Conservation (phyloP, 148 eudicot species). For the Cornus suecica region DNA sequence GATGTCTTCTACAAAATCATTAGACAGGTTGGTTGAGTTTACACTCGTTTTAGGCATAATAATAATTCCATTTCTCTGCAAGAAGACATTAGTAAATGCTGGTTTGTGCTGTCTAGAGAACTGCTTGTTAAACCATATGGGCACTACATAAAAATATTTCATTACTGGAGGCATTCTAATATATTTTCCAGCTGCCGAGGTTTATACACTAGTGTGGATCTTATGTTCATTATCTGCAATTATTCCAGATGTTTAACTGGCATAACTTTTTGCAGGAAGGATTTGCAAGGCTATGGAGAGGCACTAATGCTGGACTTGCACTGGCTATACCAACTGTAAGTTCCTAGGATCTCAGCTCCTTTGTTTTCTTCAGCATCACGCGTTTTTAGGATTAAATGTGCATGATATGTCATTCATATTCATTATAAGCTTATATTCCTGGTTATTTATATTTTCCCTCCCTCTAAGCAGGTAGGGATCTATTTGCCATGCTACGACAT, state of each 20-base stretch:
- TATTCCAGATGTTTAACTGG: background rate
- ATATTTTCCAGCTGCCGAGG: background rate
- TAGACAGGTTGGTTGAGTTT: constrained; percentile 63
- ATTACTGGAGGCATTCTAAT: background rate
- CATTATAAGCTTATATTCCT: background rate
- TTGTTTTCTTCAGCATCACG: constrained; percentile 1
- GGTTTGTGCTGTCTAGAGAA: background rate
- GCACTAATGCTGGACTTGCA: constrained; percentile 94
- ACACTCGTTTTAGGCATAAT: background rate
- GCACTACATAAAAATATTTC: background rate
- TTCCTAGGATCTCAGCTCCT: constrained; percentile 6
- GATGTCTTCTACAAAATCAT: constrained; percentile 84
- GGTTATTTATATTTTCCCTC: background rate
- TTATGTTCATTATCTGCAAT: background rate
- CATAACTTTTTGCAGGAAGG: constrained; percentile 67
- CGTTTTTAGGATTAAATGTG: constrained; percentile 3
- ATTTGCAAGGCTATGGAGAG: constrained; percentile 80
- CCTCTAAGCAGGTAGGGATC: constrained; percentile 76
- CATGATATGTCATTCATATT: background rate
- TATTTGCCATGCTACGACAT: constrained; percentile 92
- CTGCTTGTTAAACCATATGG: background rate
- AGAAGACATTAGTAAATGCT: background rate
- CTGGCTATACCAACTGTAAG: constrained; percentile 94
- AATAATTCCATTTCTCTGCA: background rate
- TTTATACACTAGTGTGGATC: too few relatives aligned